Evolutionary conservation across 2,329 filamentous ascomycete genomes (phyloP), one percentile per base, ranked within the genome.

Genomic region (Pseudogymnoascus sp.): DNA sequence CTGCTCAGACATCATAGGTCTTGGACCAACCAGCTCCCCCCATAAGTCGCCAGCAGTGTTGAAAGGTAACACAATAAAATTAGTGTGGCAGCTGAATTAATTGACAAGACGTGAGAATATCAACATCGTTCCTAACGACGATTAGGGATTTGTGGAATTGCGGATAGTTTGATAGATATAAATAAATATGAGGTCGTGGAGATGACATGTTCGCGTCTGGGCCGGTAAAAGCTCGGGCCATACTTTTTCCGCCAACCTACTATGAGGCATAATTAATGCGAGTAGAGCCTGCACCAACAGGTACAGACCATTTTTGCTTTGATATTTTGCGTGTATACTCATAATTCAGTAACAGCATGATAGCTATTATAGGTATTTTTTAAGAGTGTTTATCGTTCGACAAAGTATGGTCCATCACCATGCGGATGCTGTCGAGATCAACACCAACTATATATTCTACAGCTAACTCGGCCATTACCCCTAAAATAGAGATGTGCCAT

Each of bases 221-320:
- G 48, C 29, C 48, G n/a, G 48, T 9, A 55, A 55, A 55, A 55
- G n/a, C 48, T 55, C 48, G 48, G 48, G 29, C 48, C 29, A 55
- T n/a, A 55, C 48, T 21, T 55, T 55, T 55, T 33, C 48, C 29
- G n/a, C 29, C 8, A 6, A 17, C 29, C 10, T 13, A 21, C 21
- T 21, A 21, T 21, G 21, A 21, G 21, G 21, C 21, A 21, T 21
- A 21, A 21, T 21, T 21, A 21, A 21, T 21, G 21, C 21, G 21
- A 21, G 21, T n/a, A 42, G 17, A n/a, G 12, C 4, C 31, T 55
- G 10, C n/a, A 21, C 21, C 48, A n/a, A 55, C n/a, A 33, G 7
- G 13, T 3, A 55, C 48, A 33, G 33, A 33, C 5, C 10, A 21
- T 21, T 21, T 21, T 21, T 21, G 21, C 21, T 21, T 21, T 21